Base-by-base conservation (phyloP, 345 rosid species). In the Durio zibethinus region DNA sequence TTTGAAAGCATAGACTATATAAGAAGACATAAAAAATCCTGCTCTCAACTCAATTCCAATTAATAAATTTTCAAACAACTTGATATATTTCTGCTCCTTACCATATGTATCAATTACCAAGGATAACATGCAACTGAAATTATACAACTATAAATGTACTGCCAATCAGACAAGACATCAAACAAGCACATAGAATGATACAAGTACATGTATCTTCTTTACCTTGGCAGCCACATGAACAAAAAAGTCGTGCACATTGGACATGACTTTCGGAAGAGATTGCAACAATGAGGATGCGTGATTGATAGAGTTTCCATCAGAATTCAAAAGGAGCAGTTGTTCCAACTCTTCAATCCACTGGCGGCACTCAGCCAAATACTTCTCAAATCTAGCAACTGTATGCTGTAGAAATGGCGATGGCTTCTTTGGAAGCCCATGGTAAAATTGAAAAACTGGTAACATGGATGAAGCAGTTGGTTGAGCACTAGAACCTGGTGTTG, bases 141-240 rank as follows among this genome's bases (percentile, higher is more conserved):
- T 2, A 61, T 42, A 12, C 1, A 7, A 10, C 72, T 21, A 62
- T 35, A 5, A 40, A 7, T 38, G 9, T 5, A 66, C 52, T 23
- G 33, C 5, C 31, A 40, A 40, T 23, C n/a, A 11, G 52, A 68
- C 36, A 23, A 67, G 38, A 71, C 27, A 71, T 50, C 21, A 33
- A 14, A 27, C 33, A 10, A 10, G 15, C 16, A 61, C 38, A 14
- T 4, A 61, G 38, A 61, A 29, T 61, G 65, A 29, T 61, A 14
- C 33, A 27, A 48, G 27, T 29, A 48, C 2, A 29, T 10, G 2
- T 47, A 59, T 52, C 43, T 67, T 73, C 47, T 79, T 82, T 87
- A 96, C 98, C 99, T 96, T 96, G 27, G 97, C 93, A 85, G 99
- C 98, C 68, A 91, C 95, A 82, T 93, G 97, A 78, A 96, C 92